Base-by-base conservation (phyloP, 2,329 filamentous ascomycete genomes). In the Fusarium annulatum region DNA sequence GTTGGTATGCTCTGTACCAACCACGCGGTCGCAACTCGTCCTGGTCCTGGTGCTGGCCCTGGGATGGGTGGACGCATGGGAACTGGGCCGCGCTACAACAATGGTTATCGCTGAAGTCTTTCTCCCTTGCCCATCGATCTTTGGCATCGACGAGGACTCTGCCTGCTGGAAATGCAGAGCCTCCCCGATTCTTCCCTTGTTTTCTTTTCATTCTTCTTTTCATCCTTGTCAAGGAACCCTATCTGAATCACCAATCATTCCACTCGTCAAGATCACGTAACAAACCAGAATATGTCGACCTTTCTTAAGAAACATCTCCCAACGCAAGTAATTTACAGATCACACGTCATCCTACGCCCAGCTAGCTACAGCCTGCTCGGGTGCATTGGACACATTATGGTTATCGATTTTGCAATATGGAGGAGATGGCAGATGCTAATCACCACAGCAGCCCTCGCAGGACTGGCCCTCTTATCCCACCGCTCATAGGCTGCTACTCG, bases 1-100 rank as follows among this genome's bases (percentile, higher is more conserved):
- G 96, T 99, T 71, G 96, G 96, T 38, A 98, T 99, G 96, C 92
- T 99, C 61, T 99, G 97, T 86, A 97, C 94, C 84, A 98, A 98
- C 83, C 96, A 95, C 42, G 94, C 94, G 53, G 91, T 95, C 76
- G 90, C 93, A 59, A 98, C 95, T 77, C 94, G 95, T 62, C 95
- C 96, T 69, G 96, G 95, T 46, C 94, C 95, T 74, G 93, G 94
- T 36, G 89, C 91, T 75, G 93, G 94, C 26, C 88, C 92, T 68
- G 87, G 90, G 67, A 87, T 93, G 77, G 84, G 85, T 30, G 79
- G 83, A 61, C 90, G 88, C 41, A 85, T 91, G 81, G 87, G 87
- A 70, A 88, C 89, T 59, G 87, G 86, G 64, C 83, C 89, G 77
- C 88, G 90, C 63, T 92, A 88, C 79, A 86, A 85, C 75, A 85